A percentile compares a stretch with the other conserved stretches of the same genome.
These are phyloP conservation scores for Xylaria intraflava DNA, from an alignment of 495 filamentous ascomycete genomes.

Conservation along the genomic window DNA sequence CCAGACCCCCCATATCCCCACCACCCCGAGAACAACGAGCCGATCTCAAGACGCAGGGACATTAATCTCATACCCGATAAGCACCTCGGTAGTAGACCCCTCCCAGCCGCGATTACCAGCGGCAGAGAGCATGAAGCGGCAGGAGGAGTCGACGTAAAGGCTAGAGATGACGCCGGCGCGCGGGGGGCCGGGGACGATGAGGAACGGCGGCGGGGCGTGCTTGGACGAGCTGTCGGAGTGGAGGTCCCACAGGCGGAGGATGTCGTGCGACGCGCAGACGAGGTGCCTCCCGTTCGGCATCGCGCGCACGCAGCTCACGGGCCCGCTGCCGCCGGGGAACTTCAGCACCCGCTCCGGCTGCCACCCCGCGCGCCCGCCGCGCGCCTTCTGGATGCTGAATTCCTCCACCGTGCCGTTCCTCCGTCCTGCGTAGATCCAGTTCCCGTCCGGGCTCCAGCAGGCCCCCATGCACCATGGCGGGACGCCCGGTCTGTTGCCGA, in stretches of 20 bases:
- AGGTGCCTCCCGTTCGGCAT: constrained; percentile 95
- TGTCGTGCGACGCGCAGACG: constrained; percentile 91
- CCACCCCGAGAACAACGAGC: too few relatives aligned
- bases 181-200: constrained; percentile 88
- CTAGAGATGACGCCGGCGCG: constrained; percentile 80
- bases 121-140: constrained; percentile 81
- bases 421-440: constrained; percentile 88
- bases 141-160: constrained; percentile 80
- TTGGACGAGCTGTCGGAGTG: constrained; percentile 56
- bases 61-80: constrained; percentile 87
- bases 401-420: constrained; percentile 95
- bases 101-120: constrained; percentile 95
- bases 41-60: too few relatives aligned
- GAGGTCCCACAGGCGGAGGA: constrained; percentile 85
- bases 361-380: constrained; percentile 38
- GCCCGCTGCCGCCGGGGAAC: constrained; percentile 81
- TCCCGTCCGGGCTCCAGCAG: constrained; percentile 95
- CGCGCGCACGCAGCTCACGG: constrained; percentile 75
- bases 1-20: too few relatives aligned
- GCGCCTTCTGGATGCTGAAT: constrained; percentile 79
- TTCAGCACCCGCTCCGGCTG: constrained; percentile 76
- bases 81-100: constrained; percentile 80
- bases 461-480: constrained; percentile 98
- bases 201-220: constrained; percentile 80
- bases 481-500: constrained; percentile 59